phyloP scores from a whole-genome alignment of 2,329 filamentous ascomycete genomes.

The Drechslera avenae region DNA sequence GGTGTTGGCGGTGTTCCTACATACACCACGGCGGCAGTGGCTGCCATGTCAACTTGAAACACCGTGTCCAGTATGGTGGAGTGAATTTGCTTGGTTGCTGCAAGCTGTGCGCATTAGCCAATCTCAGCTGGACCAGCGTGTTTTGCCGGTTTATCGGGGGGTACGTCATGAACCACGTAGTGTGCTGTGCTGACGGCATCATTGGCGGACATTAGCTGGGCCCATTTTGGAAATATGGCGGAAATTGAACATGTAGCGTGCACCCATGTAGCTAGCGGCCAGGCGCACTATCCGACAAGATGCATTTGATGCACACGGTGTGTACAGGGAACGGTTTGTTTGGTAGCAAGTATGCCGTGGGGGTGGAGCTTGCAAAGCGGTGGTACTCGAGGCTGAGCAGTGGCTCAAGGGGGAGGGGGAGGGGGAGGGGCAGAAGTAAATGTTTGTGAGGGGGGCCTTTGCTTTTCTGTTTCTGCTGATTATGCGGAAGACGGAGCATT shows the following conservation, averaged over 20 bases:
- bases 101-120: background rate
- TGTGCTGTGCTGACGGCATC: conserved; percentile 3
- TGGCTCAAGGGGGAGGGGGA: background rate
- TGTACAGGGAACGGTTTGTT: background rate
- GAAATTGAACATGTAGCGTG: conserved; percentile 8
- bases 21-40: background rate
- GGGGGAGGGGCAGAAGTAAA: background rate
- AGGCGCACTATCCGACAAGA: conserved; percentile 1
- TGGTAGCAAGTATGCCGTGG: background rate
- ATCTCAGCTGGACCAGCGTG: background rate
- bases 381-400: too few relatives aligned
- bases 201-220: conserved; percentile 4
- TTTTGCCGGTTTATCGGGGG: conserved; percentile 3
- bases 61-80: background rate
- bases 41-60: conserved; percentile 9
- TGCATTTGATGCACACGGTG: conserved; percentile 1
- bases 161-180: conserved; percentile 9
- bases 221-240: conserved; percentile 4
- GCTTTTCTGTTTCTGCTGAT: background rate
- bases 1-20: conserved; percentile 1
- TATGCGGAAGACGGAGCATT: background rate
- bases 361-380: background rate
- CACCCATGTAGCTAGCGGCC: conserved; percentile 5
- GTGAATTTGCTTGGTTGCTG: background rate
- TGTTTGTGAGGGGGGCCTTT: too few relatives aligned